Evolutionary conservation across 306 rosid genomes (phyloP), one percentile per base, ranked within the genome.

Genomic region (Pterocarpus santalinus): DNA sequence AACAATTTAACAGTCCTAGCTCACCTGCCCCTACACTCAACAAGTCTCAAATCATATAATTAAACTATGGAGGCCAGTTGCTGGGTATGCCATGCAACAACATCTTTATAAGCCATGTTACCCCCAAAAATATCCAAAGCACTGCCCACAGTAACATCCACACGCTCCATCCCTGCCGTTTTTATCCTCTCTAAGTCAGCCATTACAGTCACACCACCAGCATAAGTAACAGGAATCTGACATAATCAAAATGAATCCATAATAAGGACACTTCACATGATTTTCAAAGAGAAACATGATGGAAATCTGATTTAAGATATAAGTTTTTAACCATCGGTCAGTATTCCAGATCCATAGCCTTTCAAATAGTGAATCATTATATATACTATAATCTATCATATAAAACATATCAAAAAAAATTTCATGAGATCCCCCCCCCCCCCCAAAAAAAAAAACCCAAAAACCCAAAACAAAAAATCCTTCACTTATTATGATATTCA

Each of bases 221-320:
- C 98, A 76, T 93, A 93, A 33, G 99, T 93, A 63, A 91, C 93
- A 12, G 96, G 98, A 88, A 93, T 91, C 99, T 95, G 87, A 69
- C 80, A 86, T 36, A 64, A 43, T 30, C 62, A 86, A 68, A 75
- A 78, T 57, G 13, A 7, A 53, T 75, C 36, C 49, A 47, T 5
- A 55, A 39, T 41, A 76, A 17, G 80, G 51, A 69, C 49, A 65
- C 38, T 15, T 17, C 30, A 38, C 34, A 70, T 63, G 61, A 35
- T 17, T 82, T 80, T 69, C 60, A 55, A 60, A 28, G n/a, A 35
- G 56, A 57, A 55, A 66, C 68, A 67, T 44, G 30, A 17, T 58
- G 34, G 64, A 81, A 52, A 68, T 71, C 13, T 69, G 33, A 51
- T 9, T 35, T 28, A 16, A 44, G 58, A 10, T 73, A 32, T 1